These are phyloP conservation scores for Zopfia rhizophila DNA, from an alignment of 2,329 filamentous ascomycete genomes.

Conservation along the genomic window DNA sequence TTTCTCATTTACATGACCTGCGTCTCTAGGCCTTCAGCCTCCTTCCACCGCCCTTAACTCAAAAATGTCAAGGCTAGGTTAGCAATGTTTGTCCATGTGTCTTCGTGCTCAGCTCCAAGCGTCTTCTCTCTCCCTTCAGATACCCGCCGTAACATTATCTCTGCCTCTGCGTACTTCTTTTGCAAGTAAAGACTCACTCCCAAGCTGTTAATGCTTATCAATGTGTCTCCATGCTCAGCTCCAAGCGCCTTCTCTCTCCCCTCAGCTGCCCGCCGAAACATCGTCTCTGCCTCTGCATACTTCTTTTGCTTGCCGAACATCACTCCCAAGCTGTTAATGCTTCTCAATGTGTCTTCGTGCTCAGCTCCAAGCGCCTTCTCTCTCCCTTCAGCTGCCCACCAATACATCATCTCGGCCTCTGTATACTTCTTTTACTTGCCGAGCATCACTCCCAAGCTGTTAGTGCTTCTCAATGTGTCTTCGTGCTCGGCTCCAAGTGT, in stretches of 20 bases:
- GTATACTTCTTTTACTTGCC: no score
- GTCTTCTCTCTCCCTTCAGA: constrained; percentile 1
- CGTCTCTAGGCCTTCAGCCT: constrained; percentile 10
- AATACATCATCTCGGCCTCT: constrained; percentile 5
- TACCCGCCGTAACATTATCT: constrained; percentile 6
- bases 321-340: constrained; percentile 2
- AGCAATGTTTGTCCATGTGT: constrained; percentile 8
- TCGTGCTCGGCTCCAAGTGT: no score
- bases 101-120: constrained; percentile 5
- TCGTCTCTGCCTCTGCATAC: constrained; percentile 11
- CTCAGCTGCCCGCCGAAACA: constrained; percentile 4
- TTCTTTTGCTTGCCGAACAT: constrained; percentile 8
- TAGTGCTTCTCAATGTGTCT: no score
- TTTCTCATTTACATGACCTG: constrained; percentile 15
- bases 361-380: constrained; percentile 14
- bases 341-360: constrained; percentile 9
- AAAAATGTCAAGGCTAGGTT: no score
- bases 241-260: constrained; percentile 9
- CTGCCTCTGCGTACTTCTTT: constrained; percentile 12
- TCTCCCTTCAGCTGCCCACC: not conserved
- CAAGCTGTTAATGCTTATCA: constrained; percentile 4
- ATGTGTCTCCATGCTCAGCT: constrained; percentile 2
- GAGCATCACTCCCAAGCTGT: no score
- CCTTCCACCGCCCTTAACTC: constrained; percentile 14
- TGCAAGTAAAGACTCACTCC: constrained; percentile 1